A percentile compares a stretch with the other conserved stretches of the same genome.
These are phyloP conservation scores for Multifurca ochricompacta DNA, from an alignment of 768 basidiomycete genomes.

Conservation along the genomic window DNA sequence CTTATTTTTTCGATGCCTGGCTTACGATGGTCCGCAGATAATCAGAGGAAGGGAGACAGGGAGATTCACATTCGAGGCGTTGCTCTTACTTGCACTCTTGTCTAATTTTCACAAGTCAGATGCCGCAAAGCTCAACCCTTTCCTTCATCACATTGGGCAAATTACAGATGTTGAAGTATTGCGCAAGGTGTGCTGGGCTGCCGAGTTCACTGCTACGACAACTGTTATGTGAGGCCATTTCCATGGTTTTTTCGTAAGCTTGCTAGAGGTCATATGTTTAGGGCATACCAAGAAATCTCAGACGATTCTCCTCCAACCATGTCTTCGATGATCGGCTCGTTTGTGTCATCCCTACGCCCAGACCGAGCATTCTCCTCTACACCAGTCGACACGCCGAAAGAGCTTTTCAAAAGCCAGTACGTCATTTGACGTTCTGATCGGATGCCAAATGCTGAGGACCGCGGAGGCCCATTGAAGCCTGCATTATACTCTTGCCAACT, in stretches of 20 bases:
- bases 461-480: constrained; percentile 54
- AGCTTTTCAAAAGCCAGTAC: constrained; percentile 55
- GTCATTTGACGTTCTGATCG: not conserved
- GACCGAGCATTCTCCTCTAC: constrained; percentile 44
- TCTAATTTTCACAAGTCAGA: constrained; percentile 70
- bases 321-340: constrained; percentile 41
- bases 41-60: constrained; percentile 48
- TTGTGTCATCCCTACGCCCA: constrained; percentile 45
- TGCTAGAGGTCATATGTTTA: constrained; percentile 22
- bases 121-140: constrained; percentile 61
- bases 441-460: not conserved
- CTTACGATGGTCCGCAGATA: constrained; percentile 33
- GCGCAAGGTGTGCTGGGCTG: constrained; percentile 50
- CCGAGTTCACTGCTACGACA: constrained; percentile 43
- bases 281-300: constrained; percentile 48
- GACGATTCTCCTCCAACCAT: constrained; percentile 48
- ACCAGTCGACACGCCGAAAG: constrained; percentile 39
- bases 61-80: constrained; percentile 51
- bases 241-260: not conserved
- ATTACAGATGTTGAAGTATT: constrained; percentile 44
- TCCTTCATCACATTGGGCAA: constrained; percentile 45
- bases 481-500: constrained; percentile 49
- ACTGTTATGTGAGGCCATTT: constrained; percentile 39
- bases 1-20: not conserved
- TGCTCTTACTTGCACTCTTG: constrained; percentile 51